Percentiles rank a stretch among this genome's conserved stretches.
Conservation (phyloP, 2,329 filamentous ascomycete species). For the Fusarium sp. region DNA sequence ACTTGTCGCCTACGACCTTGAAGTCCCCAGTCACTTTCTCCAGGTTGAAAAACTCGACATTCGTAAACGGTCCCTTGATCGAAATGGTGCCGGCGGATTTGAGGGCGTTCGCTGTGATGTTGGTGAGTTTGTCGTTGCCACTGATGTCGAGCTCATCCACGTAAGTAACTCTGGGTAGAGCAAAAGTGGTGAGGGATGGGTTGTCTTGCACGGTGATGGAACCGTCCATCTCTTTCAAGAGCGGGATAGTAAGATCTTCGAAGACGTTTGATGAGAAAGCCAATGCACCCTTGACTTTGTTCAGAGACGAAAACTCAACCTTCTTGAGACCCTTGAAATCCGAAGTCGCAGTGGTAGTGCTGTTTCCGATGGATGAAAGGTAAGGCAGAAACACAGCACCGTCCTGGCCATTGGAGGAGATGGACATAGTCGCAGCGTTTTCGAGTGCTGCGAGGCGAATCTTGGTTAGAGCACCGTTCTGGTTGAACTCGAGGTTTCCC, state of each 20-base stretch:
- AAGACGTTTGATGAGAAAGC: conserved; percentile 40
- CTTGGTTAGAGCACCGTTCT: conserved; percentile 37
- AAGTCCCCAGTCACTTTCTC: conserved; percentile 46
- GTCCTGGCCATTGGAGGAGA: conserved; percentile 41
- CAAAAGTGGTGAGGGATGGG: conserved; percentile 39
- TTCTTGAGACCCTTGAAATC: conserved; percentile 33
- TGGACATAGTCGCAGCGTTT: conserved; percentile 42
- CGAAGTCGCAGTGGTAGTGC: conserved; percentile 43
- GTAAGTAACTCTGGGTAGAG: conserved; percentile 39
- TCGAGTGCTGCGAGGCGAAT: conserved; percentile 41
- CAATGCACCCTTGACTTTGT: conserved; percentile 41
- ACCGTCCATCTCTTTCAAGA: conserved; percentile 42
- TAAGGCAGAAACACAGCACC: conserved; percentile 37
- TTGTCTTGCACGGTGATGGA: conserved; percentile 45
- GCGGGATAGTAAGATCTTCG: conserved; percentile 41
- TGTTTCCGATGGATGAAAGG: conserved; percentile 40
- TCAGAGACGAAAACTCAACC: conserved; percentile 42
- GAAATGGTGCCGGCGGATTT: conserved; percentile 43
- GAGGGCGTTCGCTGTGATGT: conserved; percentile 47
- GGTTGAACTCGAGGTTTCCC: conserved; percentile 43
- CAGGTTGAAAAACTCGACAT: conserved; percentile 46
- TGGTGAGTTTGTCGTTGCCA: conserved; percentile 42
- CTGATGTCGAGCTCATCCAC: conserved; percentile 41
- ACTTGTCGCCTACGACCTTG: conserved; percentile 41
- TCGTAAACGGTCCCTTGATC: conserved; percentile 41